A percentile compares a stretch with the other conserved stretches of the same genome.
Conservation (phyloP, 306 rosid species). For the Biancaea sappan region DNA sequence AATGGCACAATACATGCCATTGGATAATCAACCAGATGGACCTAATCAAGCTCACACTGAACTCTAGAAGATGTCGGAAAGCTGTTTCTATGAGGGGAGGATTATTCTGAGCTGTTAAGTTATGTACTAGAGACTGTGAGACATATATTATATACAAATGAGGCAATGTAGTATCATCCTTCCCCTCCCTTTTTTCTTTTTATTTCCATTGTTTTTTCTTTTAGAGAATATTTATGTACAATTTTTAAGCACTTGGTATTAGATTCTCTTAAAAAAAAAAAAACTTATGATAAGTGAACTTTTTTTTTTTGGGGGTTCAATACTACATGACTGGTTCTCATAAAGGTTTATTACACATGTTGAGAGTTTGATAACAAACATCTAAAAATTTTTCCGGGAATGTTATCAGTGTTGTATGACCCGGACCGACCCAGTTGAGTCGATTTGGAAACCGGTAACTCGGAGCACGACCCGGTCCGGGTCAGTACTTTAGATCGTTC, state of each 20-base stretch:
- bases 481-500: too few species aligned
- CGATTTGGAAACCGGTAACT: too few species aligned
- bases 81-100: neutral
- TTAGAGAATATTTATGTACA: neutral
- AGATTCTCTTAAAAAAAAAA: neutral
- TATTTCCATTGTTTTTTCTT: neutral
- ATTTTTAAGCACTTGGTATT: neutral
- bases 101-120: conserved; percentile 9
- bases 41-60: conserved; percentile 48
- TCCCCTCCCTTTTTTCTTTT: neutral
- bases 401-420: too few species aligned
- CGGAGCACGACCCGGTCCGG: too few species aligned
- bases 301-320: neutral
- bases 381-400: too few species aligned
- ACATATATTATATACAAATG: neutral
- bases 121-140: neutral
- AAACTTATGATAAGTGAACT: neutral
- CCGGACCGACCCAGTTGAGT: too few species aligned
- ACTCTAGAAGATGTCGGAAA: conserved; percentile 37
- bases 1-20: conserved; percentile 99
- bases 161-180: conserved; percentile 2
- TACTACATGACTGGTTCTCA: too few species aligned
- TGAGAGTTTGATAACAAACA: too few species aligned
- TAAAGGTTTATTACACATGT: too few species aligned
- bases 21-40: conserved; percentile 76